phyloP scores from a whole-genome alignment of 2,329 filamentous ascomycete species.

The Aspergillus sp. region DNA sequence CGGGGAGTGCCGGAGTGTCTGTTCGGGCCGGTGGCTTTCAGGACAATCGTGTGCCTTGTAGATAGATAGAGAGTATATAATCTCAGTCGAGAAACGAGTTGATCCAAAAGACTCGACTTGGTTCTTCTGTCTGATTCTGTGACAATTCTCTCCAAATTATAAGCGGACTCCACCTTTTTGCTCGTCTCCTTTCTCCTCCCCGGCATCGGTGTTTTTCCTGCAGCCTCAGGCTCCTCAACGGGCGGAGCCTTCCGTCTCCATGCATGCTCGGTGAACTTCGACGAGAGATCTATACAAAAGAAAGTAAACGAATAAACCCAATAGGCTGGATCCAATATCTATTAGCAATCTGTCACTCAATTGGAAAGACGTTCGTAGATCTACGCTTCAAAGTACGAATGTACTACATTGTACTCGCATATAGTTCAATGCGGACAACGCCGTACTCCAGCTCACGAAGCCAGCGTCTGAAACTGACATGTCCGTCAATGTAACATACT shows the following conservation, averaged over 20 bases:
- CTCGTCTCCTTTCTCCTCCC: constrained; percentile 1
- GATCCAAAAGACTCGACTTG: not conserved
- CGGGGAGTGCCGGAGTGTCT: constrained; percentile 24
- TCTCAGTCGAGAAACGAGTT: not conserved
- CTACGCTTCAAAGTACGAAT: not conserved
- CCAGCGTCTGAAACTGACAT: not conserved
- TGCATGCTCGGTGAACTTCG: not conserved
- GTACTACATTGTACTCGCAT: not conserved
- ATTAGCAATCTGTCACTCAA: not conserved
- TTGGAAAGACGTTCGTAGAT: not conserved
- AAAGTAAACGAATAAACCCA: not conserved
- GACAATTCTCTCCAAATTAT: not conserved
- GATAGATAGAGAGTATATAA: not conserved
- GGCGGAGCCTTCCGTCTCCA: constrained; percentile 3
- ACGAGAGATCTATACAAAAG: not conserved
- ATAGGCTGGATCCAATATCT: not conserved
- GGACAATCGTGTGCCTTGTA: not conserved
- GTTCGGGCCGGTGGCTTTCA: constrained; percentile 9
- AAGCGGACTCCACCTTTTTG: not conserved
- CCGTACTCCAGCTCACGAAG: not conserved
- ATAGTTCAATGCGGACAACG: not conserved
- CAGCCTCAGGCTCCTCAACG: not conserved
- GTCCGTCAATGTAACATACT: not conserved
- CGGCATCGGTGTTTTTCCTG: constrained; percentile 1
- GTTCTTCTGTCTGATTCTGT: not conserved